Base-by-base conservation (phyloP, 1,284 basidiomycete genomes). In the Wallemia mellicola region DNA sequence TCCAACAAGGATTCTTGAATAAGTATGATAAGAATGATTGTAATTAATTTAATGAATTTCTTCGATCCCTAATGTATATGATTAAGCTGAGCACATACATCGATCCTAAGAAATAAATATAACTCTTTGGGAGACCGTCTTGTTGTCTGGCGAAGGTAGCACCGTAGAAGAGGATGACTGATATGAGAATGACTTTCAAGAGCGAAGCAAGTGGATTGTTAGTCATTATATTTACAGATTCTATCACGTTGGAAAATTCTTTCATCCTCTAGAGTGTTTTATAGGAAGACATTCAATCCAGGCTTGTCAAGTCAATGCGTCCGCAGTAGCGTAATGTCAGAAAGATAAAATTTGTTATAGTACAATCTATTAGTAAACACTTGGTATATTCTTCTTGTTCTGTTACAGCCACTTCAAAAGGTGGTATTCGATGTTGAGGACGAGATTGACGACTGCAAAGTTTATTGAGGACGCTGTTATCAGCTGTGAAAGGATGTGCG, bases 1-100 rank as follows among this genome's bases (percentile, higher is more conserved):
- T 92, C 1, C 72, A 95, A 57, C 76, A 92, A 61, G 92, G 92
- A 2, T 74, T 98, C 55, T 81, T 91, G 64, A 94, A 95, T 67
- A 79, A 48, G 22, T 48, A 48, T 48, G 38, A 48, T 66, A 1
- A 62, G 28, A 30, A 30, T 30, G 28, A 30, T 30, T 48, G 22
- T 48, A n/a, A 11, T 48, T 11, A 11, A 3, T 11, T 48, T 48
- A n/a, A 22, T 48, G 38, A 3, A 48, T n/a, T 48, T 22, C n/a
- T 48, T n/a, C 38, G 9, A 22, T 48, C 38, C 9, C 38, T 5
- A 3, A 15, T 5, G 38, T 48, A 48, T n/a, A 48, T 48, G 9
- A 48, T n/a, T 5, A 11, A 11, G 38, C 9, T 11, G 38, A 15
- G 22, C 14, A 48, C 22, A n/a, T 48, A 48, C 14, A 48, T 48